A percentile compares a stretch with the other conserved stretches of the same genome.
These are phyloP conservation scores for Nidula microcarpa DNA, from an alignment of 768 basidiomycete genomes.

Conservation along the genomic window DNA sequence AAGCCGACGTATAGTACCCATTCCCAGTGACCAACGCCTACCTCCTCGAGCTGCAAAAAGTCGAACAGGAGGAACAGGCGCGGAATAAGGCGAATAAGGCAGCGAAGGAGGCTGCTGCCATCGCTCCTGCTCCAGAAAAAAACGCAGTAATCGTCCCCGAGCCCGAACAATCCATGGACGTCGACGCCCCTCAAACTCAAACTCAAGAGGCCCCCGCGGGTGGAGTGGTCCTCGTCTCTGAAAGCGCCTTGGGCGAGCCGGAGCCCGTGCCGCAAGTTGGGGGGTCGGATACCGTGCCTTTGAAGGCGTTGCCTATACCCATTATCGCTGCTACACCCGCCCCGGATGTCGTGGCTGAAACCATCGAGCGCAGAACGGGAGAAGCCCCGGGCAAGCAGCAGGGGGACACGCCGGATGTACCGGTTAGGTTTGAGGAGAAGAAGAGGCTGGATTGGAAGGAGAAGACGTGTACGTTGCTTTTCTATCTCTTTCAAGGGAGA, in stretches of 20 bases:
- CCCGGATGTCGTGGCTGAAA: conserved; percentile 9
- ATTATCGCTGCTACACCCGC: background rate
- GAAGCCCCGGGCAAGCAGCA: conserved; percentile 23
- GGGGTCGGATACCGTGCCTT: background rate
- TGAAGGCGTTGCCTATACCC: background rate
- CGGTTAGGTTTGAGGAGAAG: conserved; percentile 75
- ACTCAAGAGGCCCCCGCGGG: conserved; percentile 1
- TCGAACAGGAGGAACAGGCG: conserved; percentile 6
- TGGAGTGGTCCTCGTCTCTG: conserved; percentile 1
- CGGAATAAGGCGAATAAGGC: background rate
- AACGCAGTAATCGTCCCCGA: conserved; percentile 30
- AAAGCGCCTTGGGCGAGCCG: background rate
- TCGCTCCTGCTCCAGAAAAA: conserved; percentile 9
- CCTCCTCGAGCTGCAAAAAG: conserved; percentile 39
- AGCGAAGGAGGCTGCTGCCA: background rate
- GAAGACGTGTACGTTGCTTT: conserved; percentile 65
- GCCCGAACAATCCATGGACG: conserved; percentile 35
- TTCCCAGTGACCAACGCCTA: conserved; percentile 63
- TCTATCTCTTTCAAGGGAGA: background rate
- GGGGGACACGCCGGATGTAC: conserved; percentile 65
- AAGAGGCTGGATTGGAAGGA: conserved; percentile 82
- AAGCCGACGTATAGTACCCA: conserved; percentile 6
- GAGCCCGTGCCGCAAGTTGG: background rate
- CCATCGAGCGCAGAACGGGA: conserved; percentile 31
- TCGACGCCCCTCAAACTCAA: conserved; percentile 5